Percentiles rank a stretch among this genome's conserved stretches.
These are phyloP conservation scores for Fusarium sp. DNA, from an alignment of 2,329 filamentous ascomycete genomes.

Conservation along the genomic window DNA sequence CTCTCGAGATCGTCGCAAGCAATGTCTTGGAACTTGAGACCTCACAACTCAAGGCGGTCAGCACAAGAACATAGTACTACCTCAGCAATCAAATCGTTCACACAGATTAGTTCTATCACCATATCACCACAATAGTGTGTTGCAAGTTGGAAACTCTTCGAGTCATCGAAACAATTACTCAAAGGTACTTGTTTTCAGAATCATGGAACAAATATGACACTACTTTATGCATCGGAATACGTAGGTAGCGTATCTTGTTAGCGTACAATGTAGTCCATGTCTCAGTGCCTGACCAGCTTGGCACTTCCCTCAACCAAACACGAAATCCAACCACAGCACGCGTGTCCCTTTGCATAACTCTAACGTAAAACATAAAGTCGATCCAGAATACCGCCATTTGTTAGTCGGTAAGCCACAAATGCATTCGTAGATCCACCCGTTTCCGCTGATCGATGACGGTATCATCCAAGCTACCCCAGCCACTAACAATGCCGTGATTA, in stretches of 20 bases:
- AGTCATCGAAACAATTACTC: background rate
- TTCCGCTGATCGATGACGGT: conserved; percentile 20
- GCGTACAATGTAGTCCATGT: background rate
- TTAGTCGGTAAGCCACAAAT: background rate
- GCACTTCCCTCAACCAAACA: background rate
- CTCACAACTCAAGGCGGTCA: conserved; percentile 6
- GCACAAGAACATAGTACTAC: background rate
- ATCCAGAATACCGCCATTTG: background rate
- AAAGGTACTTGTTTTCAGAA: background rate
- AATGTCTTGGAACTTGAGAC: background rate
- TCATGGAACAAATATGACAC: background rate
- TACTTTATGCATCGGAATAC: background rate
- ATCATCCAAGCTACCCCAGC: background rate
- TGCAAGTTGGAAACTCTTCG: background rate
- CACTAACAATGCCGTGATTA: conserved; percentile 4
- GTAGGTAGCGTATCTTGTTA: background rate
- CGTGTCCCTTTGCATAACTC: conserved; percentile 5
- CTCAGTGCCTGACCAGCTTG: conserved; percentile 1
- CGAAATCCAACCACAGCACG: background rate
- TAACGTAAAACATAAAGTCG: background rate
- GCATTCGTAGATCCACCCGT: background rate
- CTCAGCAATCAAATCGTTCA: background rate
- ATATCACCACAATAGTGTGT: background rate
- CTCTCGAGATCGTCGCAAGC: background rate
- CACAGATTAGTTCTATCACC: background rate